Base-by-base conservation (phyloP, 1,139 yeast genomes). In the Blastobotrys proliferans region DNA sequence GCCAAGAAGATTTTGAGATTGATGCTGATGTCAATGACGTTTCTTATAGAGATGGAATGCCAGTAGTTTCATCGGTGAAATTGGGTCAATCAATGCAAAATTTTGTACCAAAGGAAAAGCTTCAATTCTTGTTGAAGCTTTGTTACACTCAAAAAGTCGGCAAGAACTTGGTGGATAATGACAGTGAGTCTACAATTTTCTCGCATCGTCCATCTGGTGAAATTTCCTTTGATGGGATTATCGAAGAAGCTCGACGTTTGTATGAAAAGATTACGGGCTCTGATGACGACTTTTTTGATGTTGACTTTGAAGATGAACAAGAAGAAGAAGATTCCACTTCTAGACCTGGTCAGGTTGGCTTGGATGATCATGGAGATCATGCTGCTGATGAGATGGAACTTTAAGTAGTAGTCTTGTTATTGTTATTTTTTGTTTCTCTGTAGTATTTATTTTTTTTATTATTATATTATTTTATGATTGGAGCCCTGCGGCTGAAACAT, bases 241-340 rank as follows among this genome's bases (percentile, higher is more conserved):
- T 90, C 20, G 77, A 88, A 6, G 92, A 86, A 49, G 88, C 90
- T n/a, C 81, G 80, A 57, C 68, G 76, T 19, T 62, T 90, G 34
- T 92, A 85, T 61, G 80, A 78, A 47, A 72, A 75, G 48, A 78
- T 90, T 50, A 94, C 94, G 4, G 97, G 97, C 3, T 77, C 94
- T 4, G 94, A 85, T 59, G 97, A 90, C 54, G 97, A 90, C 63
- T 90, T 90, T 66, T 90, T 90, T 58, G 96, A 87, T 63, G 87
- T 90, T 27, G 97, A 90, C 64, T 90, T 90, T 60, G 97, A 90
- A 64, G 97, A 90, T 61, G 96, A 88, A 17, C 95, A 85, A 43
- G 92, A 82, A 29, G 63, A 54, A 35, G 40, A 20, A 14, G 35
- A 17, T 4, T 28, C 18, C 4, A 16, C 11, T 6, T 6, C 35